Base-by-base conservation (phyloP, 352 stramenopile genomes). In the Pythium coloratum region DNA sequence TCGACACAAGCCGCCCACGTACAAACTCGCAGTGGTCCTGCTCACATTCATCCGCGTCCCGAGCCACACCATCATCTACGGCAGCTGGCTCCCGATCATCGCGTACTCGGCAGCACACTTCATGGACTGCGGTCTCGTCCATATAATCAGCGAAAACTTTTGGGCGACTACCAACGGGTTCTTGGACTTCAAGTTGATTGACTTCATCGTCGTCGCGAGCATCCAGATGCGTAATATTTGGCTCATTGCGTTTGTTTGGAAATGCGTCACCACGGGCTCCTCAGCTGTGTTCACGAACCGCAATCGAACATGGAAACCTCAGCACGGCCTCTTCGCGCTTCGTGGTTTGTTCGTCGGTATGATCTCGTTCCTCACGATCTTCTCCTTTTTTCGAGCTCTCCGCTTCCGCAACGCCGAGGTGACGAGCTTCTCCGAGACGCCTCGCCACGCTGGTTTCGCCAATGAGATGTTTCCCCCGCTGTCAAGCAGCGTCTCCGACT, bases 191-290 rank as follows among this genome's bases (percentile, higher is more conserved):
- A 20, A 76, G 5, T 50, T 59, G 1, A 2, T 73, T 18, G 16
- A 49, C 1, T 80, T 73, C 30, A 49, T 69, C 26, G 28, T 50
- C 3, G 26, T 60, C 4, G 55, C 70, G 16, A 66, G 66, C 2
- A 55, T 82, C 5, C 76, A 79, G 47, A 81, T 83, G 71, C 76
- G 76, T 9, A 77, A 76, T 36, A 14, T 76, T 10, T 83, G 73
- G 76, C 26, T 67, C 13, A 18, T 77, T 14, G 71, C 54, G 16
- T 42, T 76, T 0, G 24, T 49, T 2, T 67, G 62, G 49, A 77
- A 75, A 44, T 6, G 67, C 7, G 30, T 69, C 24, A 44, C 55
- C 10, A 54, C 28, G 9, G 2, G 66, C 18, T 30, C 50, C 33
- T 30, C 40, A 9, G 5, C 18, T 9, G 16, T 59, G 34, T 40